Percentiles rank a stretch among this genome's conserved stretches.
Evolutionary conservation across 495 filamentous ascomycete species (phyloP).

Genomic region (Xylaria scruposa): DNA sequence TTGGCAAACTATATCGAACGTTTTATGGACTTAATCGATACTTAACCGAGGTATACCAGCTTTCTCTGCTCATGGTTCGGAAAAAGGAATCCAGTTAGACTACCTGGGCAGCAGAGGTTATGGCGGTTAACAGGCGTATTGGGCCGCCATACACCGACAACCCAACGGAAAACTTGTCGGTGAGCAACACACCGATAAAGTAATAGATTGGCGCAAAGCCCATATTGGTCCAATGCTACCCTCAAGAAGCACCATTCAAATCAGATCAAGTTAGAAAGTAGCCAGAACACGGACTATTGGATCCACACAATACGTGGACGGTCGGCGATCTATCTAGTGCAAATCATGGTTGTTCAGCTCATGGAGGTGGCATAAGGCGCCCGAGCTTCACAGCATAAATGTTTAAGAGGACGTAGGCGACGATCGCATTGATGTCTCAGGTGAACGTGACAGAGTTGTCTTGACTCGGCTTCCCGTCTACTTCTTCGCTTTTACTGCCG

Average conservation of each 20-base stretch:
- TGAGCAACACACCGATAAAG: slow-evolving; percentile 3
- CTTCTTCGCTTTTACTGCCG: background rate
- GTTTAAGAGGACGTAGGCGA: background rate
- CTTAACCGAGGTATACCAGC: background rate
- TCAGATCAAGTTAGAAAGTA: background rate
- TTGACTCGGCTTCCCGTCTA: background rate
- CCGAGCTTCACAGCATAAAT: background rate
- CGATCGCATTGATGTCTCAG: background rate
- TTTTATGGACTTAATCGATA: background rate
- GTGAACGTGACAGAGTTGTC: background rate
- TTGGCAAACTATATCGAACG: background rate
- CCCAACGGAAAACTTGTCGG: background rate
- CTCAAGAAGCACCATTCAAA: background rate
- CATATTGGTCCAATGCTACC: slow-evolving; percentile 2
- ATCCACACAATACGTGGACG: slow-evolving; percentile 20
- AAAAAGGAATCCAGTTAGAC: background rate
- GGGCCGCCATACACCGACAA: background rate
- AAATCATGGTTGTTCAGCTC: background rate
- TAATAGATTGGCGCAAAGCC: background rate
- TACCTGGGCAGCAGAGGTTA: background rate
- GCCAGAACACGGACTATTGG: background rate
- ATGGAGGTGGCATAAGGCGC: background rate
- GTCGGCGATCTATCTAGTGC: background rate
- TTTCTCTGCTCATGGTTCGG: background rate
- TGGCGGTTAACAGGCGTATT: background rate